Percentiles rank a stretch among this genome's conserved stretches.
phyloP scores from a whole-genome alignment of 2,329 filamentous ascomycete species.

The Fusarium equiseti region DNA sequence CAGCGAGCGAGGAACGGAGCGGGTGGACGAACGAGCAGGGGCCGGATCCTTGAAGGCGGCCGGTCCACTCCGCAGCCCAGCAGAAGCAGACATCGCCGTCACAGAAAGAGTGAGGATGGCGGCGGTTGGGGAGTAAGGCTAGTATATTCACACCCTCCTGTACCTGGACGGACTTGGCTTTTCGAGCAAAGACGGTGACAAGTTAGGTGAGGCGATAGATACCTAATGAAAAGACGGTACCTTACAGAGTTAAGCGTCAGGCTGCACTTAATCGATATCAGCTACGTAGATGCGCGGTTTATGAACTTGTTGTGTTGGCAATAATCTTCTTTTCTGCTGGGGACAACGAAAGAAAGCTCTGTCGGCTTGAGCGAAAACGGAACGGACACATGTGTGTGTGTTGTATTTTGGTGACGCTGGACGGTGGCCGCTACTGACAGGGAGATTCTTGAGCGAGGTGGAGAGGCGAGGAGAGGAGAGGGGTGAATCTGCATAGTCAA shows the following conservation, averaged over 20 bases:
- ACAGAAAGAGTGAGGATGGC: constrained; percentile 31
- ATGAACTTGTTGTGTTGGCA: constrained; percentile 31
- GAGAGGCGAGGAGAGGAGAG: constrained; percentile 20
- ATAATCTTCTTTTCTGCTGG: constrained; percentile 21
- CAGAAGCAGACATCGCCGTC: constrained; percentile 28
- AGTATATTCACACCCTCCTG: not conserved
- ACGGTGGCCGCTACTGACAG: constrained; percentile 15
- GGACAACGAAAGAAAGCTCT: constrained; percentile 33
- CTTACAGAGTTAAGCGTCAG: constrained; percentile 15
- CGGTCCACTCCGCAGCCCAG: constrained; percentile 29
- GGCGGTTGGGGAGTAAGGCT: constrained; percentile 9
- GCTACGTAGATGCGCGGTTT: constrained; percentile 17
- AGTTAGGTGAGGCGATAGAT: constrained; percentile 13
- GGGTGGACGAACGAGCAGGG: constrained; percentile 25
- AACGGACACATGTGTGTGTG: constrained; percentile 26
- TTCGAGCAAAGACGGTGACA: constrained; percentile 27
- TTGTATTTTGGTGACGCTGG: constrained; percentile 31
- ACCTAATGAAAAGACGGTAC: constrained; percentile 18
- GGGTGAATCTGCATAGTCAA: constrained; percentile 10
- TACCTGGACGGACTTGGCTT: constrained; percentile 8
- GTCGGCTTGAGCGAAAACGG: constrained; percentile 25
- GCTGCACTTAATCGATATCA: not conserved
- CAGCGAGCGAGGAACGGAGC: constrained; percentile 27
- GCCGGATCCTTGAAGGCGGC: constrained; percentile 33
- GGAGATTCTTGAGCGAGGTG: constrained; percentile 23